Conservation (phyloP, 495 filamentous ascomycete species). For the Neurospora cerealis region DNA sequence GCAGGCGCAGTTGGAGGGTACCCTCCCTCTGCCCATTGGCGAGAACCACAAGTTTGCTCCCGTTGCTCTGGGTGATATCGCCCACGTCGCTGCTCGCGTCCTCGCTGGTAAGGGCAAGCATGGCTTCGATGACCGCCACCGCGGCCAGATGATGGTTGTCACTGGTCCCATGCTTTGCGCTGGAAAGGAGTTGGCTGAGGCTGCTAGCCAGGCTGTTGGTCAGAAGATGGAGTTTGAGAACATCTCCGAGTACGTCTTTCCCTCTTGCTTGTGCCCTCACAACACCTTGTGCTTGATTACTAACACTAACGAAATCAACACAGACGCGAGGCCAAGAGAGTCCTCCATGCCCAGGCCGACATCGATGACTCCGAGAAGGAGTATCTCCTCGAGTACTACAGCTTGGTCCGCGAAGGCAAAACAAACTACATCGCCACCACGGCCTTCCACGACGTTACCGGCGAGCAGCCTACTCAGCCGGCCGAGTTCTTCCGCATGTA, state of each 20-base stretch:
- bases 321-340: constrained; percentile 36
- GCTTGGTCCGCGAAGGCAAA: constrained; percentile 48
- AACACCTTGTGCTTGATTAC: neutral
- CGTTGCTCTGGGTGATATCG: constrained; percentile 41
- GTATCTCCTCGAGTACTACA: constrained; percentile 49
- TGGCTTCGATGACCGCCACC: constrained; percentile 44
- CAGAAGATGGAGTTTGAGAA: constrained; percentile 42
- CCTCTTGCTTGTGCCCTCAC: neutral
- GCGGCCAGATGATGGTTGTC: constrained; percentile 45
- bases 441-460: constrained; percentile 45
- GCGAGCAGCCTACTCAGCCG: constrained; percentile 37
- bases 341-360: constrained; percentile 32
- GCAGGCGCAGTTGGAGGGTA: constrained; percentile 35
- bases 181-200: constrained; percentile 41
- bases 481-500: constrained; percentile 45
- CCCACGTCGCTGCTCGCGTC: constrained; percentile 41
- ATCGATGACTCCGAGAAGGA: constrained; percentile 40
- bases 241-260: constrained; percentile 35
- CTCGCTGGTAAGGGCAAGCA: constrained; percentile 42
- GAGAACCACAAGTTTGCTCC: constrained; percentile 44
- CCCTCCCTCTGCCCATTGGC: constrained; percentile 42
- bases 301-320: constrained; percentile 1
- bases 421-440: constrained; percentile 50
- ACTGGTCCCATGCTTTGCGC: constrained; percentile 46
- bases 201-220: constrained; percentile 40